A percentile compares a stretch with the other conserved stretches of the same genome.
Conservation (phyloP, 108 stramenopile genomes). For the Ochromonas danica region DNA sequence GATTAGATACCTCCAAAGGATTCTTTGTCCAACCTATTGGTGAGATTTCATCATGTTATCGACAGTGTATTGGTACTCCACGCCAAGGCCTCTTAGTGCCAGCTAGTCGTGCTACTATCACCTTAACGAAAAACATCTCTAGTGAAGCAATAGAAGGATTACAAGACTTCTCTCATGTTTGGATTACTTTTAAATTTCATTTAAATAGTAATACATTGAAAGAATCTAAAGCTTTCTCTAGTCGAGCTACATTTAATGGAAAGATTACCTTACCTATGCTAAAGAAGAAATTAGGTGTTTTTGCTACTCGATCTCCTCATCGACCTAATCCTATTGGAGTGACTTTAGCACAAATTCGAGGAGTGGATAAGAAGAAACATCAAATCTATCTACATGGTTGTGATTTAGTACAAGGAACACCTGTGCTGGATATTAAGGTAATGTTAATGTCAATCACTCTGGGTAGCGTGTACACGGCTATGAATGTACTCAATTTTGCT, state of each 20-base stretch:
- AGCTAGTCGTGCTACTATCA: constrained; percentile 23
- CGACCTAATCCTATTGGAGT: constrained; percentile 89
- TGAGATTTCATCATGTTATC: constrained; percentile 30
- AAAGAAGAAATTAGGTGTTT: constrained; percentile 62
- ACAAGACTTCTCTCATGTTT: constrained; percentile 75
- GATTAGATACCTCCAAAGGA: constrained; percentile 20
- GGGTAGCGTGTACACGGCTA: no score
- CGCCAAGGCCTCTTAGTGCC: constrained; percentile 23
- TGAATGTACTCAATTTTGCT: no score
- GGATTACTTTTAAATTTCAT: constrained; percentile 91
- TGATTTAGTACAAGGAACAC: constrained; percentile 90
- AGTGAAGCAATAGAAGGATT: constrained; percentile 49
- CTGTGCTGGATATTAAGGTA: constrained; percentile 79
- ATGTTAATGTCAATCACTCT: no score
- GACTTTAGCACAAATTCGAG: constrained; percentile 73
- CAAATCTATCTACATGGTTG: neutral
- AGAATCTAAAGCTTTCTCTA: constrained; percentile 35
- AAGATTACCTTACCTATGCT: constrained; percentile 27
- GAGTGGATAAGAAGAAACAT: constrained; percentile 47
- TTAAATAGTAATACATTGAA: constrained; percentile 74
- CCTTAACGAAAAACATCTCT: constrained; percentile 26
- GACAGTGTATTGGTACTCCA: constrained; percentile 29
- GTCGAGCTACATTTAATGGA: constrained; percentile 8
- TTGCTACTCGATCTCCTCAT: constrained; percentile 92
- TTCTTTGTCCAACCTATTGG: constrained; percentile 35